These are phyloP conservation scores for Rhododendron simsii DNA, from an alignment of 148 eudicot species.

Conservation along the genomic window DNA sequence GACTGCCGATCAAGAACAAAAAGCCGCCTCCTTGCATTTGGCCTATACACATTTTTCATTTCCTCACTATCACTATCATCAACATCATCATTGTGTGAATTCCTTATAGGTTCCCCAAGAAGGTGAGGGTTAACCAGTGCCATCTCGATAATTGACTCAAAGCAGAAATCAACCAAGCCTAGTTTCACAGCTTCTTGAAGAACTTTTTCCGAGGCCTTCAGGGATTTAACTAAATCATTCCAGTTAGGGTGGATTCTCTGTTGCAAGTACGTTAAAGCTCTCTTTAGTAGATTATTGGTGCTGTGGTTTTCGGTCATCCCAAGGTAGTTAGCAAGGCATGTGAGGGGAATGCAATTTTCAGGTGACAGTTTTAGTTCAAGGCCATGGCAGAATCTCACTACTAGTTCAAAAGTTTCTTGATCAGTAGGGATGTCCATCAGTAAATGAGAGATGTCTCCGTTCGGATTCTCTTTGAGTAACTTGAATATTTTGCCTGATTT, in stretches of 20 bases:
- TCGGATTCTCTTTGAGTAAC: constrained; percentile 41
- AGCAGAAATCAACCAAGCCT: constrained; percentile 38
- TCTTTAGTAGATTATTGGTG: constrained; percentile 43
- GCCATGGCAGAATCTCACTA: constrained; percentile 70
- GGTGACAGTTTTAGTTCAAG: constrained; percentile 35
- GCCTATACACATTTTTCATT: constrained; percentile 12
- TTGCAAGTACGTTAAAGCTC: constrained; percentile 33
- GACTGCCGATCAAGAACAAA: constrained; percentile 30
- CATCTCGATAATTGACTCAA: constrained; percentile 34
- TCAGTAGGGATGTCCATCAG: constrained; percentile 40
- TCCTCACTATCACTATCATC: constrained; percentile 19
- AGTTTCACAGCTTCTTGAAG: constrained; percentile 24
- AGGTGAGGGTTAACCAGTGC: constrained; percentile 45
- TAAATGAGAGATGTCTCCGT: constrained; percentile 35
- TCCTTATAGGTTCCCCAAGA: constrained; percentile 36
- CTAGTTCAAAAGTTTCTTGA: constrained; percentile 46
- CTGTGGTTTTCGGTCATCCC: constrained; percentile 62
- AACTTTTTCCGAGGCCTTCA: constrained; percentile 4
- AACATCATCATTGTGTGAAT: constrained; percentile 9
- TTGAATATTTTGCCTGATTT: constrained; percentile 24
- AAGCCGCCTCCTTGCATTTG: constrained; percentile 48
- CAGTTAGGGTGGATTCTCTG: constrained; percentile 49
- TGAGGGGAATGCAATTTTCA: constrained; percentile 45
- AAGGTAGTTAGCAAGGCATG: constrained; percentile 49
- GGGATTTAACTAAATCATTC: constrained; percentile 47